Evolutionary conservation across 495 filamentous ascomycete species (phyloP).

Genomic region (Thermochaetoides thermophila): DNA sequence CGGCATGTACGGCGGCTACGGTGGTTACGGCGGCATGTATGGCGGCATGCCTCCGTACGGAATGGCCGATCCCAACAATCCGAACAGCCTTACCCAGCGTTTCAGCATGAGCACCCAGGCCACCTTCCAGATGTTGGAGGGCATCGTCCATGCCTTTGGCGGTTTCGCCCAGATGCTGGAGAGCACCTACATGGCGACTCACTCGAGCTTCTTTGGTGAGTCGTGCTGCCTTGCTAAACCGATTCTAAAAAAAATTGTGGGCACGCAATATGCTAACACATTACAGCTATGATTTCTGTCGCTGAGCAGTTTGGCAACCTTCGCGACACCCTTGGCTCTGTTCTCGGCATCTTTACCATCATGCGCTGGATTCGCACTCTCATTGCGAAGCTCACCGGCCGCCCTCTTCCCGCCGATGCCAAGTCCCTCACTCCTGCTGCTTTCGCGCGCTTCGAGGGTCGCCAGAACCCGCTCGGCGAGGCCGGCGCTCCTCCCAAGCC

Average conservation of each 20-base stretch:
- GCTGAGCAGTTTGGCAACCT: slow-evolving; percentile 94
- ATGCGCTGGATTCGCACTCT: slow-evolving; percentile 87
- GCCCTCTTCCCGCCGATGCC: slow-evolving; percentile 74
- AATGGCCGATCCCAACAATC: slow-evolving; percentile 68
- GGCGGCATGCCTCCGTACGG: slow-evolving; percentile 37
- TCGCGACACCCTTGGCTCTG: slow-evolving; percentile 84
- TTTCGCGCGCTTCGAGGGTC: slow-evolving; percentile 79
- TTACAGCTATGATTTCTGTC: slow-evolving; percentile 85
- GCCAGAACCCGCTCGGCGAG: slow-evolving; percentile 18
- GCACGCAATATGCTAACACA: slow-evolving; percentile 10
- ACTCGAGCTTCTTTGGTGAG: slow-evolving; percentile 95
- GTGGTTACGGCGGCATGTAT: background rate
- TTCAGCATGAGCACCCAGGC: slow-evolving; percentile 86
- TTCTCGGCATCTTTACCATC: slow-evolving; percentile 88
- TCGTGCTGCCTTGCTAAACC: too few species aligned
- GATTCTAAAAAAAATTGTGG: background rate
- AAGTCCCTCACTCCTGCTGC: slow-evolving; percentile 73
- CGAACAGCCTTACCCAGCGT: slow-evolving; percentile 77
- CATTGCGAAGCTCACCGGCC: slow-evolving; percentile 86
- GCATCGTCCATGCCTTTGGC: slow-evolving; percentile 93
- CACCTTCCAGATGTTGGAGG: slow-evolving; percentile 99
- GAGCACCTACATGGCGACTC: slow-evolving; percentile 99
- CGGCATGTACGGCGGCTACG: slow-evolving; percentile 44
- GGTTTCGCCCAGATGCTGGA: slow-evolving; percentile 99
- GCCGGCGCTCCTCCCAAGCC: slow-evolving; percentile 47